phyloP scores from a whole-genome alignment of 768 basidiomycete genomes.

The Leccinum variicolor region DNA sequence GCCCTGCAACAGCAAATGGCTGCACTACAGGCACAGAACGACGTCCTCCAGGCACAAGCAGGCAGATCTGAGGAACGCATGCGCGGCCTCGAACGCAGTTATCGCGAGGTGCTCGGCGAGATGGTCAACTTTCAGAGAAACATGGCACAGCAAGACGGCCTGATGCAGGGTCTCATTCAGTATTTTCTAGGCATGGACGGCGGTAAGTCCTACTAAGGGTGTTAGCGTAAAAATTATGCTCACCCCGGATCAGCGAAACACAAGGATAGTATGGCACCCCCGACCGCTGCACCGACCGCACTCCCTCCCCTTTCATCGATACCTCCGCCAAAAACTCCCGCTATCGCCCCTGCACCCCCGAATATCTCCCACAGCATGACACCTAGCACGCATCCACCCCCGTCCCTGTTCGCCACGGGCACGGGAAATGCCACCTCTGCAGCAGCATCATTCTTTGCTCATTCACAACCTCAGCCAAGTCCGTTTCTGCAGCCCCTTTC shows the following conservation, averaged over 20 bases:
- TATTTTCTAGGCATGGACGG: conserved; percentile 75
- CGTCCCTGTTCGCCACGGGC: conserved; percentile 22
- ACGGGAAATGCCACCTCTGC: conserved; percentile 12
- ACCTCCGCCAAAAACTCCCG: conserved; percentile 20
- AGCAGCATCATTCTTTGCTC: conserved; percentile 16
- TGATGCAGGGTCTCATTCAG: conserved; percentile 78
- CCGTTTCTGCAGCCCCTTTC: conserved; percentile 26
- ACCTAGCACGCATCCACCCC: conserved; percentile 31
- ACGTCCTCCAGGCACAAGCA: conserved; percentile 29
- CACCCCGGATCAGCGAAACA: conserved; percentile 19
- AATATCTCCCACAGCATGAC: conserved; percentile 28
- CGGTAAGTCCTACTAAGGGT: conserved; percentile 33
- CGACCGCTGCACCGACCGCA: conserved; percentile 13
- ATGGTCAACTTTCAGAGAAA: conserved; percentile 70
- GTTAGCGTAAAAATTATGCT: background rate
- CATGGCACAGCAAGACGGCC: conserved; percentile 79
- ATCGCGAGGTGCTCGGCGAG: conserved; percentile 66
- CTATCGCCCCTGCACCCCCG: conserved; percentile 4
- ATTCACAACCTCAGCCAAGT: conserved; percentile 26
- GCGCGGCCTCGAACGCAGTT: conserved; percentile 57
- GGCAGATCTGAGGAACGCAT: conserved; percentile 48
- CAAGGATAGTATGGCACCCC: conserved; percentile 15
- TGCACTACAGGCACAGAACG: conserved; percentile 28
- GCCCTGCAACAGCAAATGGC: conserved; percentile 29
- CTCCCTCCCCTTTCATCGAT: conserved; percentile 8